A percentile compares a stretch with the other conserved stretches of the same genome.
Conservation (phyloP, 192 early-diverging fungal genomes). For the Rhizophagus sp. region DNA sequence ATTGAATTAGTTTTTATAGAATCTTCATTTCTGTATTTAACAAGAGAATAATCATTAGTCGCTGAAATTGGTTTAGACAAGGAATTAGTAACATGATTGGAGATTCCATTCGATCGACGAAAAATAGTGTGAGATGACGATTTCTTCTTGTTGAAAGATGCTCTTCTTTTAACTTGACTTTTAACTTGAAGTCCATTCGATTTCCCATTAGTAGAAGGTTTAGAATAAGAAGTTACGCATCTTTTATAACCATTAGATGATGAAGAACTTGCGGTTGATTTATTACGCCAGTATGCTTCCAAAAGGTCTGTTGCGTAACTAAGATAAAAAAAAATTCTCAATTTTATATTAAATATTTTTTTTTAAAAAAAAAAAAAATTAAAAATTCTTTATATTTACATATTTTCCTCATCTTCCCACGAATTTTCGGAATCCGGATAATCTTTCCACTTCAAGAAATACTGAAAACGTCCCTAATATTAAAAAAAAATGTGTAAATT, state of each 20-base stretch:
- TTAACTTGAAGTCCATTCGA: neutral
- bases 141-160: neutral
- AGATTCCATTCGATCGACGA: neutral
- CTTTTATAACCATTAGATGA: neutral
- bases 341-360: too few species aligned
- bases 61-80: neutral
- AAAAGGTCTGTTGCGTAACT: neutral
- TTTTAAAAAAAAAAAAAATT: too few species aligned
- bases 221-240: neutral
- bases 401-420: conserved; percentile 58
- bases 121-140: neutral
- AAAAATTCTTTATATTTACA: conserved; percentile 8
- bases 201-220: neutral
- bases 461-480: conserved; percentile 25
- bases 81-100: neutral
- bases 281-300: neutral
- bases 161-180: neutral
- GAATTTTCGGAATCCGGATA: conserved; percentile 52
- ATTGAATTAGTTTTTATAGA: neutral
- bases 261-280: neutral
- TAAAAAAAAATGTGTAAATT: neutral
- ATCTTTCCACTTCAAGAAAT: conserved; percentile 55
- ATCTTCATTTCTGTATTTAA: neutral
- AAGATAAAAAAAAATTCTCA: neutral
- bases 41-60: neutral